phyloP scores from a whole-genome alignment of 148 eudicot species.

The Vaccinium darrowii region DNA sequence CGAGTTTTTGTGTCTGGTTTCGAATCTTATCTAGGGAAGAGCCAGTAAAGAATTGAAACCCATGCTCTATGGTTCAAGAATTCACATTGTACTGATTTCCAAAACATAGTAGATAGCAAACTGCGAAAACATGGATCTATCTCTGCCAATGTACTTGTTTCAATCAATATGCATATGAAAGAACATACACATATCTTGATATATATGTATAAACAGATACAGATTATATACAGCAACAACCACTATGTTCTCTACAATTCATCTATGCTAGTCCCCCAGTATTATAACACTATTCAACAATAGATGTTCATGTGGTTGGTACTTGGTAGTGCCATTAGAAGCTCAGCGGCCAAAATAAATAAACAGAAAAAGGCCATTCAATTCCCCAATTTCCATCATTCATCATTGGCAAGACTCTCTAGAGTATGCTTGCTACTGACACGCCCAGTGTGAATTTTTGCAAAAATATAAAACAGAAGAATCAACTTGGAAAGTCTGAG shows the following conservation, averaged over 20 bases:
- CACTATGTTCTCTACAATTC: not conserved
- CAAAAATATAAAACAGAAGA: not conserved
- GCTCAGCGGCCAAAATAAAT: not conserved
- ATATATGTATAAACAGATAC: too few relatives aligned
- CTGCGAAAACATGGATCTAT: too few relatives aligned
- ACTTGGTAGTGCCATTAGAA: not conserved
- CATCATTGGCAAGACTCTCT: not conserved
- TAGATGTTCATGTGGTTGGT: not conserved
- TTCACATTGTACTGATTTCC: not conserved
- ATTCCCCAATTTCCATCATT: not conserved
- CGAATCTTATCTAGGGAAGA: not conserved
- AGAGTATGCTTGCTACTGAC: not conserved
- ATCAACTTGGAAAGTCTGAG: not conserved
- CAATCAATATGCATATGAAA: too few relatives aligned
- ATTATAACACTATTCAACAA: not conserved
- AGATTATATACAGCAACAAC: not conserved
- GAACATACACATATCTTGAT: too few relatives aligned
- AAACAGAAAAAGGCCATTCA: not conserved
- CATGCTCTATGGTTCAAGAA: not conserved
- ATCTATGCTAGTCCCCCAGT: not conserved
- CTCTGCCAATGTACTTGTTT: too few relatives aligned
- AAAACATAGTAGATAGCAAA: not conserved
- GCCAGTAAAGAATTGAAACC: not conserved
- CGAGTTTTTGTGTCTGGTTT: not conserved
- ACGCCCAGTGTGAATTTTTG: not conserved